These are phyloP conservation scores for Phalaenopsis equestris DNA, from an alignment of 106 monocot species.

Conservation along the genomic window DNA sequence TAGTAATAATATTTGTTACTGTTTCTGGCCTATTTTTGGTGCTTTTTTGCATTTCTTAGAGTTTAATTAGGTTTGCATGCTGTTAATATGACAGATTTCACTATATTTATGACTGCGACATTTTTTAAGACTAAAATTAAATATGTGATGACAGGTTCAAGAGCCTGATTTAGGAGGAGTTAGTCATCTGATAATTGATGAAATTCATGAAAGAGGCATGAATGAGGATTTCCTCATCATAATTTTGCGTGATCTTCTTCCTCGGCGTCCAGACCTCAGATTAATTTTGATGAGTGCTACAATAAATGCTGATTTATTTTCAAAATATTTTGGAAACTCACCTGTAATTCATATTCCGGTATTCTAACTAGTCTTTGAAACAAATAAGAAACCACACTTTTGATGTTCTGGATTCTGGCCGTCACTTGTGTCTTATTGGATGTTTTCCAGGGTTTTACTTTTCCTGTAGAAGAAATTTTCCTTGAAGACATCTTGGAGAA, in stretches of 20 bases:
- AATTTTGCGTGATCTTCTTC: conserved; percentile 87
- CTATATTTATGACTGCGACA: neutral
- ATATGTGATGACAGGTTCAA: conserved; percentile 51
- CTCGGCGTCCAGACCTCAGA: conserved; percentile 74
- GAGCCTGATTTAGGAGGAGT: conserved; percentile 80
- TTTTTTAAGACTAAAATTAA: neutral
- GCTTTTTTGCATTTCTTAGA: neutral
- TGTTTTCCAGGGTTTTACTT: conserved; percentile 70
- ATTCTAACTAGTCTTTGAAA: conserved; percentile 10
- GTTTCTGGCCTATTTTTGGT: neutral
- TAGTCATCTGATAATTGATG: conserved; percentile 86
- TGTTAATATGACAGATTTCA: neutral
- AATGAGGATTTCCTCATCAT: conserved; percentile 99
- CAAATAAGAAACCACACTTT: neutral
- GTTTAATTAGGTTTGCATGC: neutral
- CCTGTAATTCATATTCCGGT: conserved; percentile 93
- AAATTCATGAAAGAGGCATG: conserved; percentile 99
- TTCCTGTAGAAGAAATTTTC: conserved; percentile 83
- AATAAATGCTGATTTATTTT: conserved; percentile 88
- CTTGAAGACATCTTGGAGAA: conserved; percentile 86
- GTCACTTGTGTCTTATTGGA: conserved; percentile 8
- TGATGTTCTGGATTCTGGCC: neutral
- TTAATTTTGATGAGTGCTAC: conserved; percentile 97
- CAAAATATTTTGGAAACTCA: conserved; percentile 83
- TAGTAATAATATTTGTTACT: neutral